Evolutionary conservation across 768 basidiomycete species (phyloP).

Genomic region (Vararia minispora): DNA sequence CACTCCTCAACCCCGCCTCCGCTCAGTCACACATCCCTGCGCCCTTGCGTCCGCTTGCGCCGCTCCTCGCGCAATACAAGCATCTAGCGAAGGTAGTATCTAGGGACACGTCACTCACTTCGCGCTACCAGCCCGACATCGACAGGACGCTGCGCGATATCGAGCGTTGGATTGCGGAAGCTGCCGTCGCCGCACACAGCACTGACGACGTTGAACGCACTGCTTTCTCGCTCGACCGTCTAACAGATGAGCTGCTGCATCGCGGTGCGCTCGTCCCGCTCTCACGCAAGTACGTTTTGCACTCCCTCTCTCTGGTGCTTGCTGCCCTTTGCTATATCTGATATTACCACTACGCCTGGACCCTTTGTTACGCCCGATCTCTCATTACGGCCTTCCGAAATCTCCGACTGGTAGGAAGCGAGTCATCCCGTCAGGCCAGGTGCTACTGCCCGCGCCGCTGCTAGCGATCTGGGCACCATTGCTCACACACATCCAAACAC

Average conservation of each 20-base stretch:
- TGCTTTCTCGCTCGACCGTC: conserved; percentile 52
- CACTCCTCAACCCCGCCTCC: conserved; percentile 47
- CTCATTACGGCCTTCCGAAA: no score
- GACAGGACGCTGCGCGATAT: conserved; percentile 43
- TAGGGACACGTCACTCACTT: conserved; percentile 52
- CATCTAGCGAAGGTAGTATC: conserved; percentile 45
- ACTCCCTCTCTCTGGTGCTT: not conserved
- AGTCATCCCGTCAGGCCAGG: conserved; percentile 25
- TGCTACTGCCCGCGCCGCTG: conserved; percentile 39
- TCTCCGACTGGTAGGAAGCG: conserved; percentile 57
- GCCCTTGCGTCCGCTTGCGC: conserved; percentile 44
- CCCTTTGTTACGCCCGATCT: no score
- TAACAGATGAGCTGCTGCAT: conserved; percentile 58
- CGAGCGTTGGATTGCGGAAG: conserved; percentile 74
- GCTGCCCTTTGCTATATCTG: no score
- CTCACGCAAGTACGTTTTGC: conserved; percentile 59
- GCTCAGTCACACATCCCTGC: conserved; percentile 15
- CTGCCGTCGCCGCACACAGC: conserved; percentile 44
- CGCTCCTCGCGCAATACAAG: conserved; percentile 70
- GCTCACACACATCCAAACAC: conserved; percentile 39
- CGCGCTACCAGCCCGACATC: conserved; percentile 39
- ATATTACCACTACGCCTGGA: no score
- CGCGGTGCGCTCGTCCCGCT: conserved; percentile 72
- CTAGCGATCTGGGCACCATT: conserved; percentile 60
- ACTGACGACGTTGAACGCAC: conserved; percentile 33